These are phyloP conservation scores for Pseudogymnoascus sp. DNA, from an alignment of 2,329 filamentous ascomycete genomes.

Conservation along the genomic window DNA sequence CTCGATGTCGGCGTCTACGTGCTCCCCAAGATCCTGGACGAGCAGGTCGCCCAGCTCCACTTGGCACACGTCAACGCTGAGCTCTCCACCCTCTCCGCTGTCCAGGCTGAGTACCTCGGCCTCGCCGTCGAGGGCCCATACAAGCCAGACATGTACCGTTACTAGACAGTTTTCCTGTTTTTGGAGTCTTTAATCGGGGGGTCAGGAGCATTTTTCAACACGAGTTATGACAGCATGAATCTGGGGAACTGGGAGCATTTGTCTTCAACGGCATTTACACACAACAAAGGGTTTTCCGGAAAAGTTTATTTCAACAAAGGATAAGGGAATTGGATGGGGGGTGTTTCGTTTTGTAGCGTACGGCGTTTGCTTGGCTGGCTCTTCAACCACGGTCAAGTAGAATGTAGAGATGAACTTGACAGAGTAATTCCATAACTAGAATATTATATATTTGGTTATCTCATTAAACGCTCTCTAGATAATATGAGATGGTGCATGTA, in stretches of 20 bases:
- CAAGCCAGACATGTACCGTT: conserved; percentile 73
- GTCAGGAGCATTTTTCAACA: conserved; percentile 28
- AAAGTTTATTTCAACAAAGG: conserved; percentile 29
- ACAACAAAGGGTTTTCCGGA: conserved; percentile 18
- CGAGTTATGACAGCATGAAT: conserved; percentile 37
- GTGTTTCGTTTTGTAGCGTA: conserved; percentile 24
- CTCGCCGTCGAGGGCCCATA: conserved; percentile 80
- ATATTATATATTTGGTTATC: neutral
- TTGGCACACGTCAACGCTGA: conserved; percentile 89
- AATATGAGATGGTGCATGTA: neutral
- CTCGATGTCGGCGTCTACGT: conserved; percentile 90
- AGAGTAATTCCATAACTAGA: conserved; percentile 6
- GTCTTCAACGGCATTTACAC: conserved; percentile 53
- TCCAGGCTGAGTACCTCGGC: conserved; percentile 92
- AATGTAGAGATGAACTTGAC: conserved; percentile 16
- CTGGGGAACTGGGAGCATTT: conserved; percentile 28
- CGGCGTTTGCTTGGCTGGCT: conserved; percentile 30
- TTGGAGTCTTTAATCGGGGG: conserved; percentile 15
- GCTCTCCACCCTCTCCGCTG: conserved; percentile 73
- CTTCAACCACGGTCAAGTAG: conserved; percentile 33
- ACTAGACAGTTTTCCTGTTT: conserved; percentile 24
- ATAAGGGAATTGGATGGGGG: conserved; percentile 11
- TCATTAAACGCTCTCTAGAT: neutral
- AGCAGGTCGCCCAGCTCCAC: conserved; percentile 95
- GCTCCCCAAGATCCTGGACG: conserved; percentile 96